Conservation (phyloP, 495 filamentous ascomycete species). For the Parmelia sp. region DNA sequence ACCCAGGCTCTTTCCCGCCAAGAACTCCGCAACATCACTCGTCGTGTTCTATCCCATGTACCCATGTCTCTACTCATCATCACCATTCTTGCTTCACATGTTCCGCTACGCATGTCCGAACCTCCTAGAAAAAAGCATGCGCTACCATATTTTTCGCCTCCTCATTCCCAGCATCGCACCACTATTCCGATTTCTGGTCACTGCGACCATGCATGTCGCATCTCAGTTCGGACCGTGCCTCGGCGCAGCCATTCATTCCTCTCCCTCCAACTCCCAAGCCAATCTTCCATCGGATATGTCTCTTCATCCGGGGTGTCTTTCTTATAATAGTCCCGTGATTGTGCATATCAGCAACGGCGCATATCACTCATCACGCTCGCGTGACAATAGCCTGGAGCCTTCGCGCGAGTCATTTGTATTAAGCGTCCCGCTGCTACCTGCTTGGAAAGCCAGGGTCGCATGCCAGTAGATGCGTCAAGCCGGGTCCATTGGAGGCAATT, state of each 20-base stretch:
- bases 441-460: background rate
- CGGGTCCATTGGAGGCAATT: background rate
- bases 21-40: constrained; percentile 2
- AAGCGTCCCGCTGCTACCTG: constrained; percentile 2
- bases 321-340: constrained; percentile 4
- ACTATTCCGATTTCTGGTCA: constrained; percentile 9
- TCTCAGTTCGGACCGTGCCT: background rate
- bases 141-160: constrained; percentile 5
- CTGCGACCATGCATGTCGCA: constrained; percentile 2
- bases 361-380: background rate
- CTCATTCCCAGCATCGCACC: background rate
- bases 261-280: background rate
- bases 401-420: background rate
- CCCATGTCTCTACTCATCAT: constrained; percentile 10
- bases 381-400: background rate
- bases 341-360: constrained; percentile 1
- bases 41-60: constrained; percentile 2
- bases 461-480: background rate
- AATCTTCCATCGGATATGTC: constrained; percentile 5
- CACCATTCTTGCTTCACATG: constrained; percentile 4
- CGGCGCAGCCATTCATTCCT: constrained; percentile 9
- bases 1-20: background rate
- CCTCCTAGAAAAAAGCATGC: constrained; percentile 1
- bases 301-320: constrained; percentile 11
- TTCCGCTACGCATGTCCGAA: constrained; percentile 14